Conservation (phyloP, 1,139 yeast genomes). For the Geotrichum klebahnii region DNA sequence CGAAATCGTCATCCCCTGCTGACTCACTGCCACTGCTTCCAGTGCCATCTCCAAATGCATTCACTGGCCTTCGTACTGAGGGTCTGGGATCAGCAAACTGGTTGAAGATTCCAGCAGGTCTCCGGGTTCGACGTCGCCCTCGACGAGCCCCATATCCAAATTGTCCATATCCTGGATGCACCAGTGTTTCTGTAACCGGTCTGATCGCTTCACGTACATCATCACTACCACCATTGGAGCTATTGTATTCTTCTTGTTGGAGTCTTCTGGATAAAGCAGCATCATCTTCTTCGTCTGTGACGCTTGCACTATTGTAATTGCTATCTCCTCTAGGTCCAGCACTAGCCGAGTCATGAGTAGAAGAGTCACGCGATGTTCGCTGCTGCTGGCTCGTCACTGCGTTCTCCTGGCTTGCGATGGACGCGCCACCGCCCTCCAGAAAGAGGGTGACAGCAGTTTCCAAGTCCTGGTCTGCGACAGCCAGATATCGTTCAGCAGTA, state of each 20-base stretch:
- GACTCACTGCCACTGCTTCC: background rate
- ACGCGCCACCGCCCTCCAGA: constrained; percentile 64
- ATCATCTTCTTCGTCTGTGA: constrained; percentile 64
- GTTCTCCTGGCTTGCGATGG: constrained; percentile 36
- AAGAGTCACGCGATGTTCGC: constrained; percentile 26
- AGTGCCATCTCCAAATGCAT: constrained; percentile 25
- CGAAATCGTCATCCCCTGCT: background rate
- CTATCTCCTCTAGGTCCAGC: constrained; percentile 26
- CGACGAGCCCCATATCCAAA: too few species aligned
- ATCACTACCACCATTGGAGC: constrained; percentile 40
- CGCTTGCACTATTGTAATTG: constrained; percentile 25
- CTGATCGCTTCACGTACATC: constrained; percentile 76
- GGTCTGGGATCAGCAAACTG: constrained; percentile 39
- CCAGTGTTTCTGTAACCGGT: constrained; percentile 75
- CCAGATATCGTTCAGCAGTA: constrained; percentile 72
- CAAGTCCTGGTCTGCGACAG: constrained; percentile 70
- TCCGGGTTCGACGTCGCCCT: too few species aligned
- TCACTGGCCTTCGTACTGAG: constrained; percentile 12
- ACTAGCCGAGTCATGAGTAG: constrained; percentile 26
- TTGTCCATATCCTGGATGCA: too few species aligned
- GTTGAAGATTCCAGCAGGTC: constrained; percentile 44
- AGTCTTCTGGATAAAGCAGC: constrained; percentile 59
- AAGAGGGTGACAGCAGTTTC: constrained; percentile 83
- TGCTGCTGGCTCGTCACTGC: too few species aligned
- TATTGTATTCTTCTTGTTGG: constrained; percentile 63